phyloP scores from a whole-genome alignment of 129 eudicot species.

The Escallonia herrerae region DNA sequence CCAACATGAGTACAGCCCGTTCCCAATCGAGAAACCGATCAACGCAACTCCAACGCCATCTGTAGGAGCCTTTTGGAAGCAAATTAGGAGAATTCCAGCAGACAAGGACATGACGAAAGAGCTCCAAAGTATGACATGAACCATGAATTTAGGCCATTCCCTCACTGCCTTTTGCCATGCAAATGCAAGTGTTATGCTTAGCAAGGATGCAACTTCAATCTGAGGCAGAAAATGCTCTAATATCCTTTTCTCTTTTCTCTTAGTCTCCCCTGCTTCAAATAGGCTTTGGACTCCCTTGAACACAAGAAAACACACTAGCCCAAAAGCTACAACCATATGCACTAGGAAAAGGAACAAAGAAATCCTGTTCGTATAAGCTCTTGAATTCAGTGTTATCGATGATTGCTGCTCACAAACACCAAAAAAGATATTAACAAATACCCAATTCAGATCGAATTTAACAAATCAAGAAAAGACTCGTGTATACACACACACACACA shows the following conservation, averaged over 20 bases:
- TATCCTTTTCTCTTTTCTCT: conserved; percentile 40
- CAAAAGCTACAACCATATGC: conserved; percentile 41
- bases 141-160: conserved; percentile 70
- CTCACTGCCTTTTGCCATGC: conserved; percentile 68
- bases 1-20: conserved; percentile 76
- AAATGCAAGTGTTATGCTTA: conserved; percentile 65
- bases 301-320: conserved; percentile 50
- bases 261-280: conserved; percentile 28
- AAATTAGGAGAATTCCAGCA: conserved; percentile 63
- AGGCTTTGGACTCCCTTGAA: conserved; percentile 55
- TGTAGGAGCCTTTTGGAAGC: conserved; percentile 53
- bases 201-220: conserved; percentile 54
- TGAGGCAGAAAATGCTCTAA: conserved; percentile 60
- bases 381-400: conserved; percentile 48
- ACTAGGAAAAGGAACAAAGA: conserved; percentile 49
- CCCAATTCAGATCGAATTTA: neutral
- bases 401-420: conserved; percentile 30
- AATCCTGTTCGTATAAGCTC: conserved; percentile 66
- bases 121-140: conserved; percentile 72
- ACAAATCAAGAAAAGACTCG: conserved; percentile 12
- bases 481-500: neutral
- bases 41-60: conserved; percentile 56
- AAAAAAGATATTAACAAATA: conserved; percentile 2
- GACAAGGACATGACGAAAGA: conserved; percentile 49
- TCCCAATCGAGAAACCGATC: conserved; percentile 46